Evolutionary conservation across 2,329 filamentous ascomycete species (phyloP).

Genomic region (Botrytis sinoallii): DNA sequence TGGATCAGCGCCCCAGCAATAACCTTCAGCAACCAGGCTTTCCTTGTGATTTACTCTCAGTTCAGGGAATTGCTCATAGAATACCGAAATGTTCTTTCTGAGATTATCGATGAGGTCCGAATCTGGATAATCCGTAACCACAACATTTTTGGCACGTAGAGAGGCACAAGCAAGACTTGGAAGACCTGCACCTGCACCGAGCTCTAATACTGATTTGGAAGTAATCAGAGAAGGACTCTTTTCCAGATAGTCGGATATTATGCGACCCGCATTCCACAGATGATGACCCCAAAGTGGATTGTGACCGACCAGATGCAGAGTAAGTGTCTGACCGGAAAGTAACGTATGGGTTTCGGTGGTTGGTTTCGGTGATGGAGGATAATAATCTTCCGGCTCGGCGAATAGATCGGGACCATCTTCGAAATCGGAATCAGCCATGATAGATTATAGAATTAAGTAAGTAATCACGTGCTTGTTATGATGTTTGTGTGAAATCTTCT

Average conservation of each 20-base stretch:
- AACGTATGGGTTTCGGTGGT: slow-evolving; percentile 71
- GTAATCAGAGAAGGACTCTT: slow-evolving; percentile 60
- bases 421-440: slow-evolving; percentile 23
- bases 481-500: background rate
- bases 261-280: slow-evolving; percentile 85
- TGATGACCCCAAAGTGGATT: slow-evolving; percentile 88
- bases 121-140: slow-evolving; percentile 89
- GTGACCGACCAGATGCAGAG: slow-evolving; percentile 78
- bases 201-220: slow-evolving; percentile 73
- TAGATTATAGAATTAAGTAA: background rate
- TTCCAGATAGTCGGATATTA: slow-evolving; percentile 77
- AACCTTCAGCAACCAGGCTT: slow-evolving; percentile 62
- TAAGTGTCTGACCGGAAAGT: slow-evolving; percentile 51
- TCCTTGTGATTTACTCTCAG: slow-evolving; percentile 23
- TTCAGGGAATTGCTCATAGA: slow-evolving; percentile 15
- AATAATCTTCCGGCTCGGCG: slow-evolving; percentile 77
- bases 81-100: slow-evolving; percentile 63
- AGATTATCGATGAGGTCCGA: slow-evolving; percentile 78
- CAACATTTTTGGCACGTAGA: slow-evolving; percentile 65
- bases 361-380: slow-evolving; percentile 71
- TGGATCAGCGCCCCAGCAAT: slow-evolving; percentile 75
- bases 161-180: slow-evolving; percentile 75
- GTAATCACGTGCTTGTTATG: slow-evolving; percentile 25
- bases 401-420: slow-evolving; percentile 55
- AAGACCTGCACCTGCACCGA: slow-evolving; percentile 84